These are phyloP conservation scores for Wickerhamomyces sp. DNA, from an alignment of 1,139 yeast species.

Conservation along the genomic window DNA sequence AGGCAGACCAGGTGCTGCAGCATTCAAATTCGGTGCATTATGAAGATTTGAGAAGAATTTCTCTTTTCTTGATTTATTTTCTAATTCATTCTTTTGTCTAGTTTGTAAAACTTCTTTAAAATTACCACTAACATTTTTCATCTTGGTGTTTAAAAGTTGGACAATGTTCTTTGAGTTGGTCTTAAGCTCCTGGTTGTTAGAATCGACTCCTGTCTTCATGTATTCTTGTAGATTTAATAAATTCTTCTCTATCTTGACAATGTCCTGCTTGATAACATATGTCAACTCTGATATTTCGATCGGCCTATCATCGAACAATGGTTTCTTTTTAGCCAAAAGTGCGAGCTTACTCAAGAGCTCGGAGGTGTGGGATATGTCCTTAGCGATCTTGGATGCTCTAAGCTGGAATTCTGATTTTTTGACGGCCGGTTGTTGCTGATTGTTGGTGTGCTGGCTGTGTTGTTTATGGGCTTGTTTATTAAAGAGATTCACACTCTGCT, in stretches of 20 bases:
- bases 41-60: slow-evolving; percentile 61
- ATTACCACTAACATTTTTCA: slow-evolving; percentile 89
- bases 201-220: slow-evolving; percentile 40
- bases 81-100: slow-evolving; percentile 80
- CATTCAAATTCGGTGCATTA: slow-evolving; percentile 13
- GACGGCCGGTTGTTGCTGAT: slow-evolving; percentile 14
- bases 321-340: slow-evolving; percentile 78
- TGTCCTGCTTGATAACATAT: slow-evolving; percentile 88
- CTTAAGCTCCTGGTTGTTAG: slow-evolving; percentile 30
- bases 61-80: slow-evolving; percentile 78
- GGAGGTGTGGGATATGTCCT: slow-evolving; percentile 86
- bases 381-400: slow-evolving; percentile 81
- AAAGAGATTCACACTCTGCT: slow-evolving; percentile 73
- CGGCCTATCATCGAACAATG: slow-evolving; percentile 93
- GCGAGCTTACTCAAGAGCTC: slow-evolving; percentile 80
- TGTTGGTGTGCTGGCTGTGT: slow-evolving; percentile 17
- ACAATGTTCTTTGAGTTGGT: slow-evolving; percentile 83
- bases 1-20: slow-evolving; percentile 8
- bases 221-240: slow-evolving; percentile 61
- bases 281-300: slow-evolving; percentile 91
- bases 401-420: slow-evolving; percentile 68
- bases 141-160: slow-evolving; percentile 77
- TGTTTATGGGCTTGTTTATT: slow-evolving; percentile 48
- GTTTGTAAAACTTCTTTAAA: slow-evolving; percentile 84
- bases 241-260: slow-evolving; percentile 77